These are phyloP conservation scores for Vicia sativa DNA, from an alignment of 306 rosid genomes.

Conservation along the genomic window DNA sequence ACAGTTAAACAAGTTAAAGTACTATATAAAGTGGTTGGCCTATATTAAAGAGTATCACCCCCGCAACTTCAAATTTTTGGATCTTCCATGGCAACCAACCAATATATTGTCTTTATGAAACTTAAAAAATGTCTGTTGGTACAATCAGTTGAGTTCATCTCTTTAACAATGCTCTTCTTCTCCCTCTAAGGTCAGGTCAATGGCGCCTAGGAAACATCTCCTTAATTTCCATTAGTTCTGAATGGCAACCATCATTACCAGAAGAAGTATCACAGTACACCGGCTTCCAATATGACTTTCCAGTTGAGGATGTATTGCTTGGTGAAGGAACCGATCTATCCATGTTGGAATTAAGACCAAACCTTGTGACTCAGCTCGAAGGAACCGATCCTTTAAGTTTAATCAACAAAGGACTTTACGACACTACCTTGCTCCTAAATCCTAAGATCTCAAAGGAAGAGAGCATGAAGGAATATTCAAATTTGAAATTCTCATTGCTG, in stretches of 20 bases:
- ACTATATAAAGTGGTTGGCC: too few relatives aligned
- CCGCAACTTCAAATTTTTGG: too few relatives aligned
- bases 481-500: slow-evolving; percentile 80
- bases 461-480: slow-evolving; percentile 78
- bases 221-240: slow-evolving; percentile 48
- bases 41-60: too few relatives aligned
- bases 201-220: slow-evolving; percentile 77
- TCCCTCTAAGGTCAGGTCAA: slow-evolving; percentile 80
- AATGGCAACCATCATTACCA: slow-evolving; percentile 39
- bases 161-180: slow-evolving; percentile 41
- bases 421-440: slow-evolving; percentile 28
- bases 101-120: too few relatives aligned
- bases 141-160: not conserved
- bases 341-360: slow-evolving; percentile 80
- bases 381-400: slow-evolving; percentile 52
- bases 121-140: slow-evolving; percentile 2
- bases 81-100: too few relatives aligned
- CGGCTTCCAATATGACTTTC: slow-evolving; percentile 62
- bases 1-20: too few relatives aligned
- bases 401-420: slow-evolving; percentile 45
- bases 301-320: slow-evolving; percentile 60
- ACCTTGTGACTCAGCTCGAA: slow-evolving; percentile 48
- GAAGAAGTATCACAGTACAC: slow-evolving; percentile 42
- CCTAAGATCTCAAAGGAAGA: slow-evolving; percentile 57
- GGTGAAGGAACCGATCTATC: slow-evolving; percentile 73